These are phyloP conservation scores for Globisporangium okanoganense DNA, from an alignment of 352 stramenopile species.

Conservation along the genomic window DNA sequence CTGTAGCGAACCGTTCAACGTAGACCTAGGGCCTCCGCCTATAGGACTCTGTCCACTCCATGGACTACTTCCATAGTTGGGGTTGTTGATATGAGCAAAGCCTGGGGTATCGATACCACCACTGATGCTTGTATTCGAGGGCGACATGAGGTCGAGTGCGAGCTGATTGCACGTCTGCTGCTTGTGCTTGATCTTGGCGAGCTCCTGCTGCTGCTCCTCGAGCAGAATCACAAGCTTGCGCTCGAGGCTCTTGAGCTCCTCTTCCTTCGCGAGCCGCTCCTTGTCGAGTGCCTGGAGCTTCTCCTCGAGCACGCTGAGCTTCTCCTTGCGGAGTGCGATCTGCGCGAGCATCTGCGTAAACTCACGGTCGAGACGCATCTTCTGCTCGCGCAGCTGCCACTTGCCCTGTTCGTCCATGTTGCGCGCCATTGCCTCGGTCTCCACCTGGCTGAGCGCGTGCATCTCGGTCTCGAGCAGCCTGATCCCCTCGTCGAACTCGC, in stretches of 20 bases:
- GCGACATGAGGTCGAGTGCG: constrained; percentile 36
- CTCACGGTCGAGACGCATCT: constrained; percentile 93
- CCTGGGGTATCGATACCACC: not conserved
- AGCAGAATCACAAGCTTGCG: constrained; percentile 93
- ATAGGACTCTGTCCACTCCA: constrained; percentile 8
- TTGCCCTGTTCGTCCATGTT: constrained; percentile 84
- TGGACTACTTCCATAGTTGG: constrained; percentile 10
- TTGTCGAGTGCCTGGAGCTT: constrained; percentile 86
- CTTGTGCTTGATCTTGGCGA: constrained; percentile 68
- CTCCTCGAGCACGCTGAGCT: constrained; percentile 80
- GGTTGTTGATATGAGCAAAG: not conserved
- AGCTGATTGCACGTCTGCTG: constrained; percentile 48
- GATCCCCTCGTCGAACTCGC: constrained; percentile 92
- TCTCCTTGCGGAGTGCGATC: constrained; percentile 91
- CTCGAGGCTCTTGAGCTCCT: constrained; percentile 92
- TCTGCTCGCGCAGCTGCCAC: constrained; percentile 89
- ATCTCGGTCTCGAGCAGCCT: constrained; percentile 91
- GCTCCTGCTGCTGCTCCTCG: constrained; percentile 92
- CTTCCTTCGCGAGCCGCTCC: constrained; percentile 87
- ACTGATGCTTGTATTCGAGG: not conserved
- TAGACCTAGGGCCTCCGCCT: not conserved
- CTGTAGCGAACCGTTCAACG: not conserved
- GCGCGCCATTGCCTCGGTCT: constrained; percentile 78
- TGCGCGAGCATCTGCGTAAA: constrained; percentile 93
- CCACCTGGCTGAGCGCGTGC: constrained; percentile 88